Evolutionary conservation across 140 eudicot genomes (phyloP).

Genomic region (Artemisia princeps): DNA sequence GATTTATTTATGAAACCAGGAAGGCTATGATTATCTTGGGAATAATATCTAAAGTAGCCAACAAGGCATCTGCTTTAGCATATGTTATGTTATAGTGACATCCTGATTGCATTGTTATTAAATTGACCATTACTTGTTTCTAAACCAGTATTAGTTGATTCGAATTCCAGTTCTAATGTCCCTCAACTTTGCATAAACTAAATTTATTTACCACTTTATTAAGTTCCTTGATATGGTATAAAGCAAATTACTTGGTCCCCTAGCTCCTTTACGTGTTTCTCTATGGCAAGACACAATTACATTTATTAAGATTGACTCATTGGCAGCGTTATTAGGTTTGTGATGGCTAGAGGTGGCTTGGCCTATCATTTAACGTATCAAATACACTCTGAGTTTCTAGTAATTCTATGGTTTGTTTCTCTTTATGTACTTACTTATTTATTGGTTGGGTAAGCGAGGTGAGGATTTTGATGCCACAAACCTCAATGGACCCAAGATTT

Average conservation of each 20-base stretch:
- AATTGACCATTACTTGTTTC: constrained; percentile 10
- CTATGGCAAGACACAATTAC: not conserved
- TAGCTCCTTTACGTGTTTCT: constrained; percentile 1
- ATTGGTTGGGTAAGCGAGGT: constrained; percentile 19
- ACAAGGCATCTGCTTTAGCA: constrained; percentile 41
- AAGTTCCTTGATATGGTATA: constrained; percentile 19
- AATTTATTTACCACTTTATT: constrained; percentile 15
- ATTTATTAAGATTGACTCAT: too few relatives aligned
- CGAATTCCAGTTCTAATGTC: constrained; percentile 20
- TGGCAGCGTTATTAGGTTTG: too few relatives aligned
- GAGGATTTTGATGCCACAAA: constrained; percentile 34
- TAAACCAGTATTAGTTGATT: constrained; percentile 19
- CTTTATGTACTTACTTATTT: constrained; percentile 15
- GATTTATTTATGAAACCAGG: constrained; percentile 18
- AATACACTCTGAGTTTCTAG: not conserved
- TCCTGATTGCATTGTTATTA: constrained; percentile 23
- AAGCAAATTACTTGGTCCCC: constrained; percentile 10
- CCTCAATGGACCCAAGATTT: constrained; percentile 39
- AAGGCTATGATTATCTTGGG: constrained; percentile 29
- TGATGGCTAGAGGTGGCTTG: not conserved
- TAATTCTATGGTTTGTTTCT: constrained; percentile 12
- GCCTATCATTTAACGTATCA: not conserved
- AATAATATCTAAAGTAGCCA: constrained; percentile 33
- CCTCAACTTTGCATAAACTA: constrained; percentile 19
- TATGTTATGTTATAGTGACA: constrained; percentile 28